Evolutionary conservation across 495 filamentous ascomycete species (phyloP).

Genomic region (Apiosordaria backusii): DNA sequence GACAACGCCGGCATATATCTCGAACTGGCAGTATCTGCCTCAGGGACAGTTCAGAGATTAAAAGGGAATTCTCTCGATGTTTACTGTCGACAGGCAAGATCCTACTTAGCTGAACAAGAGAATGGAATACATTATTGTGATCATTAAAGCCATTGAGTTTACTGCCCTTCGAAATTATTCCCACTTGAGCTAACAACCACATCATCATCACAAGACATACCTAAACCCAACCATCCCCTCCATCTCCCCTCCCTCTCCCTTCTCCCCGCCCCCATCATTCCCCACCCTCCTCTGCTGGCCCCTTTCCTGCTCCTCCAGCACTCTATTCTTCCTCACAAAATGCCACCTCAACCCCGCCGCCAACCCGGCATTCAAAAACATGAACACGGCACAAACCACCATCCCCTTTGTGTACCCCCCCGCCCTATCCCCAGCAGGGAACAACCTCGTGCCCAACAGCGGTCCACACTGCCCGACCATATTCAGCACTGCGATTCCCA

Average conservation of each 20-base stretch:
- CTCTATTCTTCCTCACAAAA: slow-evolving; percentile 1
- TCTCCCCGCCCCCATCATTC: slow-evolving; percentile 7
- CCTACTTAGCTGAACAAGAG: not conserved
- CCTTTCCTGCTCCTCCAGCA: not conserved
- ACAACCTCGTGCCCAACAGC: slow-evolving; percentile 67
- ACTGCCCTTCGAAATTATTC: not conserved
- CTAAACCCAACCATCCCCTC: slow-evolving; percentile 1
- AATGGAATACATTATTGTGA: not conserved
- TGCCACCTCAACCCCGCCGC: slow-evolving; percentile 8
- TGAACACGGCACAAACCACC: slow-evolving; percentile 66
- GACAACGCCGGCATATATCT: slow-evolving; percentile 42
- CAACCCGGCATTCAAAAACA: slow-evolving; percentile 50
- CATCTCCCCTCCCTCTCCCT: slow-evolving; percentile 17
- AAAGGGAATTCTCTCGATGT: not conserved
- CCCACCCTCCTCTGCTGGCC: not conserved
- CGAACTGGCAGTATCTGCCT: slow-evolving; percentile 44
- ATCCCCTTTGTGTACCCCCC: slow-evolving; percentile 61
- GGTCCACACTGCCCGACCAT: slow-evolving; percentile 70
- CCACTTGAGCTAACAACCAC: not conserved
- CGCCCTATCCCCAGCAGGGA: slow-evolving; percentile 56
- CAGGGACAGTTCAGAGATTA: slow-evolving; percentile 42
- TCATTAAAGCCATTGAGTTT: not conserved
- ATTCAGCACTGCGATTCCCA: slow-evolving; percentile 68
- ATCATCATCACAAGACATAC: not conserved
- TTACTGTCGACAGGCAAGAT: not conserved